Evolutionary conservation across 257 asterid genomes (phyloP), one percentile per base, ranked within the genome.

Genomic region (Plantago major): DNA sequence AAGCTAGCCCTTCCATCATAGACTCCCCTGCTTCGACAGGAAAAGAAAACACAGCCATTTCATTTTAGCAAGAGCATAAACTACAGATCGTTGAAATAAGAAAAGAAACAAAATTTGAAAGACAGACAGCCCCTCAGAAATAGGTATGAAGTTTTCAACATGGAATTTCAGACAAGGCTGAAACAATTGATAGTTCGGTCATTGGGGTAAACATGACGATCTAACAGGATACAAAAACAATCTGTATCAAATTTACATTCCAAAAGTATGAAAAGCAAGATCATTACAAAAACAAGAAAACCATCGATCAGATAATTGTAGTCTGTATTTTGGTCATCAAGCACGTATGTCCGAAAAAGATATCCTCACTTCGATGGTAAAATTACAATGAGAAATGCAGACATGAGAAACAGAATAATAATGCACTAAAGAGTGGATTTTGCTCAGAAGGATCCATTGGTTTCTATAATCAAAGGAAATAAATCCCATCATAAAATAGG

Each of bases 361-460:
- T 57, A 46, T 78, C 91, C 65, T 85, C 91, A 71, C 65, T 63
- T 81, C 83, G 26, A 22, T 22, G 26, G 26, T 22, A 1, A 22
- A 22, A 22, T 22, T 22, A 22, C 2, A n/a, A n/a, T n/a, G n/a
- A n/a, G n/a, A n/a, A n/a, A n/a, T n/a, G n/a, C n/a, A n/a, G n/a
- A n/a, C n/a, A n/a, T n/a, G n/a, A 22, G 2, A 22, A 22, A 22
- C 26, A 22, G 26, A 22, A 22, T 22, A 22, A 22, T 22, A 22
- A 22, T 22, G 26, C 26, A 22, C 1, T 19, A 13, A 43, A 16
- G 45, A 57, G 66, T 52, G 67, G 11, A 50, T 14, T 7, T 50
- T 64, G 90, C 88, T 86, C 93, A 86, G 93, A 80, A 89, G 97
- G 97, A 86, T 89, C 97, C 95, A 86, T 86, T 89, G 95, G 95